These are phyloP conservation scores for Boletus vinaceobasis DNA, from an alignment of 768 basidiomycete species.

Conservation along the genomic window DNA sequence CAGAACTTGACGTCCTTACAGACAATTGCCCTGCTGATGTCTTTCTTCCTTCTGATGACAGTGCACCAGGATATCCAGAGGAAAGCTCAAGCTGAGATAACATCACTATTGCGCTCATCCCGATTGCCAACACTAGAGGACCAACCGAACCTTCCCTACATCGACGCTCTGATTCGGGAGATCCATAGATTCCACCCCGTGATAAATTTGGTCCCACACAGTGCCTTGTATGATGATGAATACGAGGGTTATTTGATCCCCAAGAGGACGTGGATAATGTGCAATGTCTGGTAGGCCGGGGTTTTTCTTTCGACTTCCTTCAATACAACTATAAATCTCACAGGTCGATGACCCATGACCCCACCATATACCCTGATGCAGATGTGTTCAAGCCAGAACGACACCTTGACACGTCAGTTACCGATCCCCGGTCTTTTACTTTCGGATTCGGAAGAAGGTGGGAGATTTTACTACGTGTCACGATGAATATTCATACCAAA, in stretches of 20 bases:
- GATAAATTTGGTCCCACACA: conserved; percentile 18
- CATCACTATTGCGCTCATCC: conserved; percentile 17
- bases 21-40: conserved; percentile 3
- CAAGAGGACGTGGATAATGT: conserved; percentile 11
- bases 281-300: conserved; percentile 9
- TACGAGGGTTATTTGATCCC: conserved; percentile 13
- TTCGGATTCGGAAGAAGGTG: conserved; percentile 23
- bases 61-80: conserved; percentile 22
- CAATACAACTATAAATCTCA: not conserved
- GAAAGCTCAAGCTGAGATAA: conserved; percentile 25
- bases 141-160: conserved; percentile 23
- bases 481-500: not conserved
- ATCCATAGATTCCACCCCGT: conserved; percentile 17
- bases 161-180: conserved; percentile 24
- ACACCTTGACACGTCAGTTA: conserved; percentile 10
- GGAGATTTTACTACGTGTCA: not conserved
- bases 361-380: conserved; percentile 28
- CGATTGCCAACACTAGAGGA: conserved; percentile 27
- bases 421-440: conserved; percentile 17
- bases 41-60: conserved; percentile 16
- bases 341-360: conserved; percentile 34
- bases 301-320: not conserved
- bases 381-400: conserved; percentile 29
- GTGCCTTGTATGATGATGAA: conserved; percentile 3
- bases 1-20: not conserved